phyloP scores from a whole-genome alignment of 805 yeast species.

The Cyberlindnera xishuangbannaensis region DNA sequence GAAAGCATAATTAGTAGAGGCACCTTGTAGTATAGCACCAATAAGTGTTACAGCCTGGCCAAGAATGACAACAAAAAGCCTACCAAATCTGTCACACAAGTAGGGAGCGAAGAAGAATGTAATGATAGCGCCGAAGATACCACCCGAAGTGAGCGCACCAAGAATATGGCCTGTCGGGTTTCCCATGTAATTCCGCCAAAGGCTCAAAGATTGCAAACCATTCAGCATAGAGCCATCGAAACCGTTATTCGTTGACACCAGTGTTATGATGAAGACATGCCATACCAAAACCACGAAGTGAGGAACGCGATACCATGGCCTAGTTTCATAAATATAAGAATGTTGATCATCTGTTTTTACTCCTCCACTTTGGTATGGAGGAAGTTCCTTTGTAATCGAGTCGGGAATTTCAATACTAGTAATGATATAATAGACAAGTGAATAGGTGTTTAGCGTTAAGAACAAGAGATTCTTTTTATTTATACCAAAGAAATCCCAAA shows the following conservation, averaged over 20 bases:
- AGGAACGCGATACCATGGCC: constrained; percentile 30
- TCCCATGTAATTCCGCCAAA: constrained; percentile 36
- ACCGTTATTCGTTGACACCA: constrained; percentile 42
- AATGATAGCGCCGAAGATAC: constrained; percentile 34
- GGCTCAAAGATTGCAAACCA: constrained; percentile 38
- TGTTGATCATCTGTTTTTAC: no score
- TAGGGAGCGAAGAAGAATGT: constrained; percentile 27
- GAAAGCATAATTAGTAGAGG: constrained; percentile 25
- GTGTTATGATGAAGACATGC: constrained; percentile 35
- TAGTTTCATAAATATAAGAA: constrained; percentile 10
- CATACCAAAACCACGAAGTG: constrained; percentile 33
- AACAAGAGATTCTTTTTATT: not conserved
- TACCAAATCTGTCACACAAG: constrained; percentile 35
- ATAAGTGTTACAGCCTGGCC: constrained; percentile 18
- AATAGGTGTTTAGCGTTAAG: not conserved
- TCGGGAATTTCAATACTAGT: constrained; percentile 1
- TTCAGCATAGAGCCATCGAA: constrained; percentile 45
- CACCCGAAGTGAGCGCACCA: constrained; percentile 37
- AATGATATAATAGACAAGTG: not conserved
- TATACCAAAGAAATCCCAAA: not conserved
- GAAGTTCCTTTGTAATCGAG: constrained; percentile 1
- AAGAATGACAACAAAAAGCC: constrained; percentile 26
- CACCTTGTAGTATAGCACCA: constrained; percentile 24
- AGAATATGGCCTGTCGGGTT: constrained; percentile 32
- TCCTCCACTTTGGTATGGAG: constrained; percentile 1